A percentile compares a stretch with the other conserved stretches of the same genome.
These are phyloP conservation scores for Aphanomyces euteiches DNA, from an alignment of 352 stramenopile species.

Conservation along the genomic window DNA sequence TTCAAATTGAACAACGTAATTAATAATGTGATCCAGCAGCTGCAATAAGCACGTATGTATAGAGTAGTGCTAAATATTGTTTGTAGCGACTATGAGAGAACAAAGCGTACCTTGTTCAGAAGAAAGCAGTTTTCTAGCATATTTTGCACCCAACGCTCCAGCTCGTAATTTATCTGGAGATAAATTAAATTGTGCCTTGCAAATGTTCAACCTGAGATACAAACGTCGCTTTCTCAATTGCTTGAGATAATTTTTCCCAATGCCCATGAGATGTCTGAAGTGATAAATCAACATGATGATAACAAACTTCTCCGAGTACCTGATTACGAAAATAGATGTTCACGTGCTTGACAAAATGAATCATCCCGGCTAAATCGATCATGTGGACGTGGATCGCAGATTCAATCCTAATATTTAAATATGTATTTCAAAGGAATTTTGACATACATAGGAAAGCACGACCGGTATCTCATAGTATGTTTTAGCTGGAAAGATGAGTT, in stretches of 20 bases:
- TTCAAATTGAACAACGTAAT: conserved; percentile 52
- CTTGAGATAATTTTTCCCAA: conserved; percentile 32
- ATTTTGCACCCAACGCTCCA: conserved; percentile 59
- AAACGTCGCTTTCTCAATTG: conserved; percentile 35
- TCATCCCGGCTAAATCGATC: conserved; percentile 61
- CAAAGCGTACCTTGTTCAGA: conserved; percentile 52
- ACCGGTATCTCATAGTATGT: conserved; percentile 16
- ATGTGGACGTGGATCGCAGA: conserved; percentile 42
- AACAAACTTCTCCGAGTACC: conserved; percentile 32
- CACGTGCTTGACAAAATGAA: conserved; percentile 69
- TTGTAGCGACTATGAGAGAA: conserved; percentile 1
- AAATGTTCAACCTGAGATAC: conserved; percentile 25
- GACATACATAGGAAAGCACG: conserved; percentile 18
- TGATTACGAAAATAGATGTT: conserved; percentile 66
- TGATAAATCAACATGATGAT: not conserved
- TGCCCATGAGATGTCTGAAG: conserved; percentile 34
- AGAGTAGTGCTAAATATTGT: conserved; percentile 41
- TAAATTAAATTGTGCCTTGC: not conserved
- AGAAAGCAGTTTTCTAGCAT: conserved; percentile 70
- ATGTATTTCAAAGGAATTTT: conserved; percentile 22
- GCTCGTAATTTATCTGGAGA: conserved; percentile 52
- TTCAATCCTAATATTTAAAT: conserved; percentile 30
- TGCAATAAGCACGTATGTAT: conserved; percentile 69
- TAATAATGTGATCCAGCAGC: conserved; percentile 70
- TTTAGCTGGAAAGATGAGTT: conserved; percentile 12